Conservation (phyloP, 495 filamentous ascomycete genomes). For the Penicillium canariense region DNA sequence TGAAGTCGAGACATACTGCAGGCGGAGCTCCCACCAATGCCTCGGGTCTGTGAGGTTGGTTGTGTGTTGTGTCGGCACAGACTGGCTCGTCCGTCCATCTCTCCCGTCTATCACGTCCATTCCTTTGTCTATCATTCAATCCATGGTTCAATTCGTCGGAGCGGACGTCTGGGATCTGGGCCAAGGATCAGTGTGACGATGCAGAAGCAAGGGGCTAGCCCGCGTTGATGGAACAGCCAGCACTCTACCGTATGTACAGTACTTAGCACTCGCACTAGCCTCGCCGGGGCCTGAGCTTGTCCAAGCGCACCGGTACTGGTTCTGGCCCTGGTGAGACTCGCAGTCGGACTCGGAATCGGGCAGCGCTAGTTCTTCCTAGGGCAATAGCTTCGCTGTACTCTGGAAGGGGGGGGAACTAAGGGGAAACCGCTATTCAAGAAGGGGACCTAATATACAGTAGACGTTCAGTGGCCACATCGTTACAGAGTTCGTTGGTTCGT, state of each 20-base stretch:
- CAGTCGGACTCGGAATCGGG: conserved; percentile 2
- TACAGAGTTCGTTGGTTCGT: neutral
- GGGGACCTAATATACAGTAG: neutral
- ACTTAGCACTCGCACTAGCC: neutral
- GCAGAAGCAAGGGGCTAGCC: conserved; percentile 25
- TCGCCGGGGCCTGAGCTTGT: neutral
- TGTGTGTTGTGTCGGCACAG: no score
- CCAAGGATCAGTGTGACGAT: conserved; percentile 24
- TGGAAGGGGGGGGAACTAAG: neutral
- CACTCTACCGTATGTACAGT: neutral
- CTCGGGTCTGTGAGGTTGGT: no score
- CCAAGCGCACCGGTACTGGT: neutral
- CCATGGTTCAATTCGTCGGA: neutral
- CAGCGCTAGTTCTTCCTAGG: neutral
- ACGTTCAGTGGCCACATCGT: neutral
- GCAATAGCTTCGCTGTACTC: neutral
- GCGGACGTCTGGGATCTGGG: neutral
- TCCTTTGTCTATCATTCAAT: no score
- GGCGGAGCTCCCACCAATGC: no score
- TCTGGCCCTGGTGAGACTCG: conserved; percentile 5
- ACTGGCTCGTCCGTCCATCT: no score
- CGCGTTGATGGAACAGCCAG: conserved; percentile 12
- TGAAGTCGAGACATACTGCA: neutral
- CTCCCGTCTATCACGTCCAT: no score
- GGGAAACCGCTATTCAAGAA: no score